Evolutionary conservation across 1,139 yeast species (phyloP), one percentile per base, ranked within the genome.

Genomic region (Pichia inconspicua): DNA sequence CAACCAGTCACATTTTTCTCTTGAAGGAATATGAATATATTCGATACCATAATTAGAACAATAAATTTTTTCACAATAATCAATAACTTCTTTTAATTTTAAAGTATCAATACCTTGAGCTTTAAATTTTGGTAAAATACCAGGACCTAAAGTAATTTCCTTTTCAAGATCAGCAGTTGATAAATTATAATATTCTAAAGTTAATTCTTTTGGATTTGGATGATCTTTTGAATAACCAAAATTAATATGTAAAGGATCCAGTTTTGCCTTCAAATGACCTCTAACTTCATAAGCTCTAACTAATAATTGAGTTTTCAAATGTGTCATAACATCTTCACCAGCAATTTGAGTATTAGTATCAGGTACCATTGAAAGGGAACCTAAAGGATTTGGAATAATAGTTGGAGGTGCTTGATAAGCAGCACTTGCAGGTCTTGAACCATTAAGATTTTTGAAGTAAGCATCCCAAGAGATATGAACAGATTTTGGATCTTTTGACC

Each of bases 251-350:
- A 92, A 74, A 17, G 99, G 99, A 69, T 92, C 99, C 53, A 90
- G 84, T 63, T 82, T 84, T 45, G 98, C 97, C 72, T 87, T 88
- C 67, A 83, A 86, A 68, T 92, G 98, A 56, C 98, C 99, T 69
- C 97, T 82, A 47, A 92, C 98, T 73, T 92, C 98, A 72, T 90
- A 94, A 41, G 98, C 98, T 68, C 99, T 86, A 53, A 94, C 97
- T 61, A 92, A 76, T 60, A 92, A 79, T 75, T 92, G 99, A 25
- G 89, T 95, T 70, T 92, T 94, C 75, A 92, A 79, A 68, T 94
- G 98, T 54, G 88, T 77, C 58, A 87, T 77, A 48, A 92, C 89
- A 58, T 84, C 89, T 61, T 79, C 81, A 45, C 82, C 77, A 40
- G 73, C 69, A 45, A 37, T 19, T 47, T 69, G 66, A 22, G 57